phyloP scores from a whole-genome alignment of 306 rosid genomes.

The Trifolium fragiferum region DNA sequence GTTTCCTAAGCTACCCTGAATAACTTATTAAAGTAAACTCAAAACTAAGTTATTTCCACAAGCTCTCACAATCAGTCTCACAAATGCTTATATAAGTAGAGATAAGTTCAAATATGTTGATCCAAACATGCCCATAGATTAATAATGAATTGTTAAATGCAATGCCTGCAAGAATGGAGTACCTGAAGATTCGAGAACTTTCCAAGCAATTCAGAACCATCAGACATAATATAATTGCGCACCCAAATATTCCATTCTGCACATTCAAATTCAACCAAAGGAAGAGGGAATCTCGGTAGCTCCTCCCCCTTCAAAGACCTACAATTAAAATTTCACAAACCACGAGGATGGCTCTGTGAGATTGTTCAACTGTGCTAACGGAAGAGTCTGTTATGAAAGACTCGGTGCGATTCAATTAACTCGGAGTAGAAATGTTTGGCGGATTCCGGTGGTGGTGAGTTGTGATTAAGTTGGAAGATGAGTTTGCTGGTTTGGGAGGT shows the following conservation, averaged over 20 bases:
- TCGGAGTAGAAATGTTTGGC: slow-evolving; percentile 65
- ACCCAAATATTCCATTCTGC: slow-evolving; percentile 87
- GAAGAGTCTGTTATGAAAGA: slow-evolving; percentile 51
- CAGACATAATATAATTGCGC: slow-evolving; percentile 84
- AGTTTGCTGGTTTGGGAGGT: slow-evolving; percentile 53
- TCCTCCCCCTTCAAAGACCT: slow-evolving; percentile 71
- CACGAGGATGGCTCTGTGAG: slow-evolving; percentile 50
- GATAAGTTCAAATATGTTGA: no score
- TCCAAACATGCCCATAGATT: no score
- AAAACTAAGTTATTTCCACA: no score
- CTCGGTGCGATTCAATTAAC: slow-evolving; percentile 61
- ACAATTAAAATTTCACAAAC: slow-evolving; percentile 24
- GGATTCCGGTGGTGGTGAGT: slow-evolving; percentile 47
- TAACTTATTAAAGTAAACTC: no score
- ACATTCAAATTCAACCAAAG: slow-evolving; percentile 43
- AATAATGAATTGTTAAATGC: neutral
- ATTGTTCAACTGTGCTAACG: slow-evolving; percentile 48
- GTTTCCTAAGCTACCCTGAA: no score
- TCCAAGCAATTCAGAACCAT: slow-evolving; percentile 91
- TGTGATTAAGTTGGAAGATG: slow-evolving; percentile 48
- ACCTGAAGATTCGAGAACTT: slow-evolving; percentile 90
- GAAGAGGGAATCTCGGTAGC: slow-evolving; percentile 72
- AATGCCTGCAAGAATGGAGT: neutral
- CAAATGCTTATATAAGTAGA: no score
- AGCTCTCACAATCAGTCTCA: no score